A percentile compares a stretch with the other conserved stretches of the same genome.
These are phyloP conservation scores for Monosporascus sp. DNA, from an alignment of 2,329 filamentous ascomycete species.

Conservation along the genomic window DNA sequence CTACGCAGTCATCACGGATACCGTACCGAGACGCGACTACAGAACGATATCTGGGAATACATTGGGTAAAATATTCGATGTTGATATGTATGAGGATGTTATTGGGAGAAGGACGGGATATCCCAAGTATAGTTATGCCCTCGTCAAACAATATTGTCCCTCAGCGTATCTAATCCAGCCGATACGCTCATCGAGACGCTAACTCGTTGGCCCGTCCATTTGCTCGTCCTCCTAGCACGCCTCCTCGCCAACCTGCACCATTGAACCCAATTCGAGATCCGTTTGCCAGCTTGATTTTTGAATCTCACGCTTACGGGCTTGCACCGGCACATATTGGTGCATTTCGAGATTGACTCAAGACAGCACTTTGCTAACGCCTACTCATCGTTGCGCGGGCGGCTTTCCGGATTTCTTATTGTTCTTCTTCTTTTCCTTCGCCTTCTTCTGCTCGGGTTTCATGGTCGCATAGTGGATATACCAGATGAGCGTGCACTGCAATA, in stretches of 20 bases:
- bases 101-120: neutral
- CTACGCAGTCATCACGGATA: too few species aligned
- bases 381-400: slow-evolving; percentile 22
- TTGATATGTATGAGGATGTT: neutral
- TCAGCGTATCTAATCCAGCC: neutral
- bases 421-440: slow-evolving; percentile 44
- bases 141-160: neutral
- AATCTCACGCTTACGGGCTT: neutral
- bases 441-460: slow-evolving; percentile 55
- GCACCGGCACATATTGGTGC: neutral
- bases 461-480: slow-evolving; percentile 58
- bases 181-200: neutral
- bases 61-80: neutral
- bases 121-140: neutral
- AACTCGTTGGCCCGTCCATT: neutral
- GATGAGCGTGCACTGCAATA: slow-evolving; percentile 40
- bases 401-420: slow-evolving; percentile 25
- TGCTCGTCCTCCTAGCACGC: neutral
- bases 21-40: neutral
- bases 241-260: neutral
- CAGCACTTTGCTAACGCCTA: neutral
- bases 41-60: neutral
- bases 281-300: neutral
- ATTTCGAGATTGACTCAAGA: neutral
- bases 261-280: neutral